Base-by-base conservation (phyloP, 2,329 filamentous ascomycete genomes). In the Purpureocillium takamizusanense region DNA sequence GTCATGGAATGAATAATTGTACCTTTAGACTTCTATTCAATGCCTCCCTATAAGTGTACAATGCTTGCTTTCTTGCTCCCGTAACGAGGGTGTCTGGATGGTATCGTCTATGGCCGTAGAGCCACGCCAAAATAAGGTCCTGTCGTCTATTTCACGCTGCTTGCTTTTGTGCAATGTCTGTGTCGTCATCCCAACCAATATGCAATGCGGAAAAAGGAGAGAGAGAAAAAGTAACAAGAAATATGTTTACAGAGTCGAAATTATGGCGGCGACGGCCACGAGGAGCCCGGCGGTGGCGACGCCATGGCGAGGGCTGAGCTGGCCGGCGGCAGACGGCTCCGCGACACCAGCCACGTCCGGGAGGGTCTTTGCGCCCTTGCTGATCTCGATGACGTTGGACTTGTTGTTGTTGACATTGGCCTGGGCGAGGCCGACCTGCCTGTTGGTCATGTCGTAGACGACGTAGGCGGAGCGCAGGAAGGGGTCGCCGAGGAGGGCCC, bases 381-480 rank as follows among this genome's bases (percentile, higher is more conserved):
- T 52, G 42, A 78, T 63, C 49, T 70, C 66, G 30, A 74, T 50
- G 15, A 77, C 49, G 41, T 64, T 62, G 34, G 57, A 62, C 16
- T 55, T 51, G 23, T 61, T 65, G 42, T 59, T 58, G 50, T 71
- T 69, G 38, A 72, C 51, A 45, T 72, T 73, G 35, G 74, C 63
- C 57, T 72, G 72, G 11, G 71, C 72, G 4, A 77, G 50, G 41
- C 59, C 70, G 38, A 78, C 59, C 55, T 71, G 57, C 47, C 68
- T 51, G 53, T 72, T 66, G 38, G 57, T 59, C 31, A 75, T 52
- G 47, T 77, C 71, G 51, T 74, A 76, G 38, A 75, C 72, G 36
- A 74, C 69, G 50, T 77, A 77, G 16, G 70, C 71, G 10, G 70
- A 74, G 25, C 74, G 66, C 45, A 78, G 44, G 52, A 78, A 74